A percentile compares a stretch with the other conserved stretches of the same genome.
Evolutionary conservation across 75 land plant species (phyloP).

Genomic region (Larix kaempferi): DNA sequence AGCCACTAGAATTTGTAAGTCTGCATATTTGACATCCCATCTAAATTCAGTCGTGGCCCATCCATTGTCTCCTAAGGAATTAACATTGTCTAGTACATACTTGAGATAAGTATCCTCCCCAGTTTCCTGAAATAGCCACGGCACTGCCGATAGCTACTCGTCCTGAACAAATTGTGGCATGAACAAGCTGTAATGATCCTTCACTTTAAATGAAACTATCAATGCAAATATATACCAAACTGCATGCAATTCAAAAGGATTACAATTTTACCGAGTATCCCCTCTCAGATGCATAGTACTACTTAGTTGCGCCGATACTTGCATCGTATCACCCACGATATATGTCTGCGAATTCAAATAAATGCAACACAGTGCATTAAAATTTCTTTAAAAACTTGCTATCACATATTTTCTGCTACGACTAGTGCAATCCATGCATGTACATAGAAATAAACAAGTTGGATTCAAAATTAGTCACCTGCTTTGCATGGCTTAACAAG

Average conservation of each 20-base stretch:
- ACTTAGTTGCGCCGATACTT: slow-evolving; percentile 24
- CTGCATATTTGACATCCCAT: slow-evolving; percentile 89
- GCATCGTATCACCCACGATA: slow-evolving; percentile 45
- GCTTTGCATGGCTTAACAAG: slow-evolving; percentile 22
- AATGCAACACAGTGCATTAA: slow-evolving; percentile 20
- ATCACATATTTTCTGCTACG: neutral
- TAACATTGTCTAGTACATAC: slow-evolving; percentile 51
- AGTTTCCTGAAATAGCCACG: slow-evolving; percentile 71
- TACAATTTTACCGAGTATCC: slow-evolving; percentile 46
- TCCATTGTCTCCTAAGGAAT: slow-evolving; percentile 50
- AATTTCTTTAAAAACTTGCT: too few relatives aligned
- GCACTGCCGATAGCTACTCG: slow-evolving; percentile 79
- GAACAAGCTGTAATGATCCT: neutral
- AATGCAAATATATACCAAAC: neutral
- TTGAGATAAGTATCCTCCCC: slow-evolving; percentile 39
- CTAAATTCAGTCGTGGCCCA: slow-evolving; percentile 64
- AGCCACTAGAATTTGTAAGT: slow-evolving; percentile 62
- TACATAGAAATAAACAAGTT: neutral
- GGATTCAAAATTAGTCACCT: neutral
- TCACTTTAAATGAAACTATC: neutral
- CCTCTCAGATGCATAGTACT: slow-evolving; percentile 53
- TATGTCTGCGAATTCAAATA: slow-evolving; percentile 63
- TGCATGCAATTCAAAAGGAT: neutral
- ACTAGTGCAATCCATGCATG: neutral
- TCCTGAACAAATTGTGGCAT: slow-evolving; percentile 29